Evolutionary conservation across 345 rosid species (phyloP).

Genomic region (Syzygium jambos): DNA sequence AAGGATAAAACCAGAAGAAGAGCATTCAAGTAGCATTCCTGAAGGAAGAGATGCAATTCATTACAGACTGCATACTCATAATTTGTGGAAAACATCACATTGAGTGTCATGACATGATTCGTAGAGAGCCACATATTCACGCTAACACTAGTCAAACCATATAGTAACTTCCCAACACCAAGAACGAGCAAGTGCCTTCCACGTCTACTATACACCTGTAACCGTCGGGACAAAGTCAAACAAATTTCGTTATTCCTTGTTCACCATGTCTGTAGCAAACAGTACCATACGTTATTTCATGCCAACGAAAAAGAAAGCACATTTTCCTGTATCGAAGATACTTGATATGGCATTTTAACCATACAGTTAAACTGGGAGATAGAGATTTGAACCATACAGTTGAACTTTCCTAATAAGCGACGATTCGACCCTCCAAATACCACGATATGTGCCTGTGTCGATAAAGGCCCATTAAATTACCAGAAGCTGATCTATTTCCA

Average conservation of each 20-base stretch:
- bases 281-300: neutral
- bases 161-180: neutral
- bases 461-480: neutral
- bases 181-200: neutral
- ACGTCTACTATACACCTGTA: neutral
- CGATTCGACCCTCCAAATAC: neutral
- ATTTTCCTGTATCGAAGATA: neutral
- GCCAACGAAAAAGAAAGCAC: neutral
- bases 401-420: neutral
- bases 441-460: neutral
- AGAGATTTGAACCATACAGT: neutral
- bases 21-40: neutral
- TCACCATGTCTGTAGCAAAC: neutral
- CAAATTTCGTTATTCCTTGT: neutral
- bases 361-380: neutral
- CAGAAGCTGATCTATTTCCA: neutral
- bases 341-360: neutral
- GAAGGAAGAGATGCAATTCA: neutral
- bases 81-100: neutral
- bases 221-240: neutral
- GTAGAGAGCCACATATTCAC: neutral
- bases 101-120: neutral
- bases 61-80: neutral
- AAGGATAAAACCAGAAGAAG: neutral
- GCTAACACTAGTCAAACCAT: neutral